A percentile compares a stretch with the other conserved stretches of the same genome.
Conservation (phyloP, 345 rosid species). For the Punica granatum region DNA sequence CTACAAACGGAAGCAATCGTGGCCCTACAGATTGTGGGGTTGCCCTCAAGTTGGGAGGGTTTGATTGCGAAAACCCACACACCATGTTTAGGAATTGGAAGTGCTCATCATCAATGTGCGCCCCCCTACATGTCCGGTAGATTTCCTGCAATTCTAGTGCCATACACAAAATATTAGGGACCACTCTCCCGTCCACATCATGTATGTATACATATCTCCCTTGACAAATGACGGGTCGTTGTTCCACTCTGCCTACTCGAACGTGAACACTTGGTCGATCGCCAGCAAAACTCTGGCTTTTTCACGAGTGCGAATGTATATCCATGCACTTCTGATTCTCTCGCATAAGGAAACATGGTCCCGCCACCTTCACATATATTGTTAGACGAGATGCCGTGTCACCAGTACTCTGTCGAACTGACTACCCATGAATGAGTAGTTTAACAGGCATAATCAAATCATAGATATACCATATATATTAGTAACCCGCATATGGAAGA, state of each 20-base stretch:
- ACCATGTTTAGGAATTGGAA: neutral
- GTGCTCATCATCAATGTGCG: conserved; percentile 4
- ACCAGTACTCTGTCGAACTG: no score
- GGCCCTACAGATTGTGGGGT: conserved; percentile 9
- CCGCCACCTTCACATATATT: no score
- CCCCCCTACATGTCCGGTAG: conserved; percentile 28
- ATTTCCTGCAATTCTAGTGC: conserved; percentile 30
- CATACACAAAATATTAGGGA: neutral
- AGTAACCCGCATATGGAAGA: no score
- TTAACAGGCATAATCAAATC: no score
- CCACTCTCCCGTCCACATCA: neutral
- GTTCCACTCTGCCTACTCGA: neutral
- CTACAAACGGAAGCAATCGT: neutral
- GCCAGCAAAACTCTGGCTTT: neutral
- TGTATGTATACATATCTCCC: neutral
- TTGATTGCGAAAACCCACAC: neutral
- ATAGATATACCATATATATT: no score
- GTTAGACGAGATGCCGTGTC: no score
- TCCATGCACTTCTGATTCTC: no score
- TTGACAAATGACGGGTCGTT: no score
- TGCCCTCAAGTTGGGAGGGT: neutral
- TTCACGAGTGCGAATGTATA: no score
- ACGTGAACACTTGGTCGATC: neutral
- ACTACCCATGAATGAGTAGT: no score
- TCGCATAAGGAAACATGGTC: no score